These are phyloP conservation scores for Avena insularis DNA, from an alignment of 176 grass and related monocot species.

Conservation along the genomic window DNA sequence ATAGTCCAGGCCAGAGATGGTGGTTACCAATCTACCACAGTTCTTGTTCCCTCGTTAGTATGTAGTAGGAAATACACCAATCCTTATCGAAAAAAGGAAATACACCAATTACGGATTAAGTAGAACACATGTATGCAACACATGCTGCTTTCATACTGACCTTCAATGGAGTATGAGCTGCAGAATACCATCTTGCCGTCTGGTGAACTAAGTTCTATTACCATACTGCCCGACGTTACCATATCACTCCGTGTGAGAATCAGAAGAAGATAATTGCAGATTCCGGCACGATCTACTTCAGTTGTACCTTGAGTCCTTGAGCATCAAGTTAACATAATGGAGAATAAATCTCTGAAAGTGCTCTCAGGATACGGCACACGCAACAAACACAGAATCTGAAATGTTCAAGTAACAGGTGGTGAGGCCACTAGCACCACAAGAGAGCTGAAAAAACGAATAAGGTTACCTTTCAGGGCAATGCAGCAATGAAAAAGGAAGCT, in stretches of 20 bases:
- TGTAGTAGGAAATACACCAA: neutral
- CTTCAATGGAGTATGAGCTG: neutral
- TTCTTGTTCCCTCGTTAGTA: neutral
- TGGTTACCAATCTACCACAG: neutral
- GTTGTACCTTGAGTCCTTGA: neutral
- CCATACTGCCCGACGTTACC: too few relatives aligned
- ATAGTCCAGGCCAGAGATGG: neutral
- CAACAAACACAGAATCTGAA: neutral
- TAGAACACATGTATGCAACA: neutral
- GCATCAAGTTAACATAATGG: neutral
- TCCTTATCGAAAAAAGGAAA: neutral
- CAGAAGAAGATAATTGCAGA: neutral
- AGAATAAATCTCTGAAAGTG: neutral
- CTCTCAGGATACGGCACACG: neutral
- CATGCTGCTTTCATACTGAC: neutral
- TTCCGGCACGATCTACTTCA: neutral
- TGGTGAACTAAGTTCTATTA: neutral
- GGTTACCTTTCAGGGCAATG: constrained; percentile 30
- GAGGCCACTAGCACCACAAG: neutral
- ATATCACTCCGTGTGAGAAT: neutral
- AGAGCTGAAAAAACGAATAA: constrained; percentile 31
- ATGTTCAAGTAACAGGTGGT: neutral
- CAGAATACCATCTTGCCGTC: neutral
- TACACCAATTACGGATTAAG: neutral
- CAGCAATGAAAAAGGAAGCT: constrained; percentile 48